Evolutionary conservation across 176 grass and related monocot genomes (phyloP), one percentile per base, ranked within the genome.

Genomic region (Otatea glauca): DNA sequence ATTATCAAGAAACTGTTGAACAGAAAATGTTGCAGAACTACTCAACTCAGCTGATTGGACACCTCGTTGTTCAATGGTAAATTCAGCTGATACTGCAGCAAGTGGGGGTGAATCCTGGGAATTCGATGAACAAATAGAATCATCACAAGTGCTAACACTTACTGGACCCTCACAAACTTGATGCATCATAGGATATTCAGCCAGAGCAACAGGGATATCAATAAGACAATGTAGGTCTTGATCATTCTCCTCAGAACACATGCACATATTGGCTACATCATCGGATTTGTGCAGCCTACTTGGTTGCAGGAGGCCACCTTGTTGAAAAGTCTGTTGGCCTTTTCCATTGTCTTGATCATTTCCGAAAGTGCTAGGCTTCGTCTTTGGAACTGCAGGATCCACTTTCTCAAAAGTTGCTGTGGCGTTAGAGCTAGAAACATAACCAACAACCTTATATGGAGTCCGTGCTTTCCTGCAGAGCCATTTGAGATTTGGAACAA

Each of bases 401-500:
- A 65, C 55, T 56, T 88, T 90, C 9, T 16, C 75, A 79, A 81
- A 45, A 84, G 73, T 71, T 87, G 35, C 56, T 27, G 73, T 65
- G 62, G 83, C 51, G 54, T 61, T 62, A 76, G 81, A 79, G 37
- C 75, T 86, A 29, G 65, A 74, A 70, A 45, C 54, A 92, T 38
- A 18, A 91, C 89, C 93, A 83, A 96, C 38, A 77, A 94, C 80
- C 69, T 83, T 96, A 48, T 94, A 94, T 20, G 93, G 88, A 43
- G 91, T 99, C 17, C 96, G 93, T 21, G 84, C 79, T 94, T 88
- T 99, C 27, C 76, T 89, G 80, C 88, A 92, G 80, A 96, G 83
- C 96, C 96, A 99, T 75, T 94, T 96, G 59, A 90, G 81, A 81
- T 92, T 92, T 63, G 87, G 84, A 92, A 88, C 81, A 86, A 70